Evolutionary conservation across 1,284 basidiomycete genomes (phyloP), one percentile per base, ranked within the genome.

Genomic region (Phellopilus nigrolimitatus): DNA sequence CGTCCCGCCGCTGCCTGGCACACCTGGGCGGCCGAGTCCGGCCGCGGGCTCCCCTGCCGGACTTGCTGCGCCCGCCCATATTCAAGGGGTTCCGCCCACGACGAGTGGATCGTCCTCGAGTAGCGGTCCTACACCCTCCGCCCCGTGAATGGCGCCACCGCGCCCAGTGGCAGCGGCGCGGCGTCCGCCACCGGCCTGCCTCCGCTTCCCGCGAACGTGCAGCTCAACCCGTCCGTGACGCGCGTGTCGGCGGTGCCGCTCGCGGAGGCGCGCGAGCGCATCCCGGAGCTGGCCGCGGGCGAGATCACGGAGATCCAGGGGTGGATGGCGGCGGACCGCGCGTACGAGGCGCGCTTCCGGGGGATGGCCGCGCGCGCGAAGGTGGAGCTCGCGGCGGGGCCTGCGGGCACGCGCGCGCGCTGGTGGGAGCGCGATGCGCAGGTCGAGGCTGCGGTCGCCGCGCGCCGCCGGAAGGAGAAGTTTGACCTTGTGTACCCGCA

Each of bases 401-500:
- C 57, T 25, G 57, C 53, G n/a, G 55, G 57, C 25, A 51, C 53
- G 41, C 63, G 62, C 54, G 47, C 64, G 13, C 65, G 68, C 49
- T 78, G 77, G 77, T 79, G 74, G 72, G 73, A 80, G 69, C 68
- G 76, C 67, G 70, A 70, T 59, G 57, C 58, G 60, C 62, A 62
- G 63, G 66, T 65, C 60, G 65, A 60, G 57, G 57, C 33, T 43
- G 56, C 58, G 19, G 53, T 53, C 21, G 37, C 53, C 38, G 27
- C 21, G 59, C 71, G 54, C n/a, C 66, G 70, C 45, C 62, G 63
- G 33, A 68, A 71, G 24, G 78, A 82, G 57, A 70, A 71, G 52
- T 84, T 92, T 63, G 76, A 81, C 56, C 76, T 91, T 25, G 65
- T 79, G 49, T 91, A 87, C 74, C 85, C 86, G 12, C 68, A 78